Evolutionary conservation across 2,329 filamentous ascomycete genomes (phyloP).

Genomic region (Pseudonectria buxi): DNA sequence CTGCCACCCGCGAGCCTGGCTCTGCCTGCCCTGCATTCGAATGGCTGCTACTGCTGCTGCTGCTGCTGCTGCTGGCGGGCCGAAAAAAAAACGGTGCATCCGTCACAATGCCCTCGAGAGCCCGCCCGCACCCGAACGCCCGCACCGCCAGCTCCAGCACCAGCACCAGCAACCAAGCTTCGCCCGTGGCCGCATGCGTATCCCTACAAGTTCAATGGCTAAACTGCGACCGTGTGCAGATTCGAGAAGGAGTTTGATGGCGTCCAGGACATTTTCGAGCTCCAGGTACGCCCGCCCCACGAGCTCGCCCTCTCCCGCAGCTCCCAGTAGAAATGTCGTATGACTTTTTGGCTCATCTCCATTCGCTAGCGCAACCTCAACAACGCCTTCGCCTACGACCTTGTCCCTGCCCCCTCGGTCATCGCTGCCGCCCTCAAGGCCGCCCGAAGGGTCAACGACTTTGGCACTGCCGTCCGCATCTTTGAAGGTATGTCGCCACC

Average conservation of each 20-base stretch:
- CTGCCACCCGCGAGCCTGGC: constrained; percentile 15
- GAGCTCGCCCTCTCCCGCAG: constrained; percentile 13
- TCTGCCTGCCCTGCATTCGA: constrained; percentile 11
- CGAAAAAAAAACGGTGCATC: constrained; percentile 20
- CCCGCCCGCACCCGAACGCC: constrained; percentile 19
- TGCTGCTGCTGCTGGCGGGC: constrained; percentile 3
- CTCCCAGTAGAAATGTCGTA: constrained; percentile 23
- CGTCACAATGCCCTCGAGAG: constrained; percentile 14
- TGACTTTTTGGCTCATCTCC: constrained; percentile 24
- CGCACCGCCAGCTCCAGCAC: constrained; percentile 6
- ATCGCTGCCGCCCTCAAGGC: constrained; percentile 87
- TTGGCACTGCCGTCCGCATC: constrained; percentile 93
- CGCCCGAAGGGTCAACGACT: constrained; percentile 95
- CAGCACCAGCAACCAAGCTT: constrained; percentile 5
- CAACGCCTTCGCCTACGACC: constrained; percentile 99
- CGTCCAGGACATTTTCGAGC: constrained; percentile 98
- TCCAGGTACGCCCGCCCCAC: constrained; percentile 65
- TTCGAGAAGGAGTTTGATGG: constrained; percentile 99
- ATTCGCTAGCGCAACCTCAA: constrained; percentile 73
- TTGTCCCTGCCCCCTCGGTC: constrained; percentile 90
- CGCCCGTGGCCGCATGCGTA: constrained; percentile 16
- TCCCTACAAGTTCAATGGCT: constrained; percentile 22
- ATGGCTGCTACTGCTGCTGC: too few relatives aligned
- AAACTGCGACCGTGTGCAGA: constrained; percentile 43
- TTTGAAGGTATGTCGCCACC: constrained; percentile 74